Base-by-base conservation (phyloP, 2,329 filamentous ascomycete genomes). In the Botrytis medusae region DNA sequence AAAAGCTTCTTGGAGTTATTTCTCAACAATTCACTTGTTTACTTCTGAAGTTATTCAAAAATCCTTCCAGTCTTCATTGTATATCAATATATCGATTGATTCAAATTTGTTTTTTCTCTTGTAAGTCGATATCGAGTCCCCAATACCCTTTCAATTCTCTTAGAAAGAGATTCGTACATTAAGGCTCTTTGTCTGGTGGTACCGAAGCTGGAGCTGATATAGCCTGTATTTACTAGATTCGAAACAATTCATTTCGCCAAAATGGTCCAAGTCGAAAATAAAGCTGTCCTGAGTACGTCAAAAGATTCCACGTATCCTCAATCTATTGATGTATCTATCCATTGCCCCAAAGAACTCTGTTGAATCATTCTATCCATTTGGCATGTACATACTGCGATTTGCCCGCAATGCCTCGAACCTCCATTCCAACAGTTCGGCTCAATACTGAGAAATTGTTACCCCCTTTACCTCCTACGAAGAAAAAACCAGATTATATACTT, bases 241-340 rank as follows among this genome's bases (percentile, higher is more conserved):
- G 71, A 69, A 72, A 69, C 70, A 54, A 61, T 34, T n/a, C 44
- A 72, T 69, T 42, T 69, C 62, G 76, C 78, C 83, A 86, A 81
- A 77, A 92, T 92, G 90, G 71, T 72, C 51, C 71, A 72, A 61
- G 89, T 91, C 81, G 87, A 92, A 81, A 89, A 92, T 76, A 92
- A 92, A 83, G 87, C 88, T 76, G 90, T 90, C 76, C 86, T 93
- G 79, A 92, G 87, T 89, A 86, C 78, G 87, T 83, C 65, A 65
- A 60, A 57, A 68, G 29, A 37, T 77, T 75, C 80, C 80, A 73
- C 81, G 82, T 79, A 77, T 76, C 78, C 74, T 77, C 68, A 78
- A 64, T 62, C 34, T 62, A 25, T 42, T n/a, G 34, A 62, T 62
- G 6, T 62, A 62, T 62, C 60, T 42, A n/a, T 62, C 22, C 14